phyloP scores from a whole-genome alignment of 306 rosid genomes.

The Hippophae rhamnoides region DNA sequence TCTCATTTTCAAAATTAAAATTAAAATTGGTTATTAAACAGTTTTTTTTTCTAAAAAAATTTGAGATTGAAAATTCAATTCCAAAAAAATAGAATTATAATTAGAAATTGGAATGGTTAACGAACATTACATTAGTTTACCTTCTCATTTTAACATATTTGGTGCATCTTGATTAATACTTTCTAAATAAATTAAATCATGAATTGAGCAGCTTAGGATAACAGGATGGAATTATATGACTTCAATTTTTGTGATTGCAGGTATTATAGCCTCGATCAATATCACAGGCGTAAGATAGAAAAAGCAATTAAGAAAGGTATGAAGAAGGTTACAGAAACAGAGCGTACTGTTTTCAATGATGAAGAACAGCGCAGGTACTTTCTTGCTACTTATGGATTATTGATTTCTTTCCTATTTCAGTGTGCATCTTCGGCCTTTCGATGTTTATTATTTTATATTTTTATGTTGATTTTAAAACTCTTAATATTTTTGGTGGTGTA shows the following conservation, averaged over 20 bases:
- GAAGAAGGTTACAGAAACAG: constrained; percentile 42
- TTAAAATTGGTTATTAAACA: too few species aligned
- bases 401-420: background rate
- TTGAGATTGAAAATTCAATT: too few species aligned
- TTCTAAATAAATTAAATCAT: background rate
- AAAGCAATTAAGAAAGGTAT: constrained; percentile 55
- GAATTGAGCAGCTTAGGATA: background rate
- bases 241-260: constrained; percentile 33
- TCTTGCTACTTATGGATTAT: constrained; percentile 4
- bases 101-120: too few species aligned
- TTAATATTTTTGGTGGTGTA: too few species aligned
- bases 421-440: background rate
- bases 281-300: constrained; percentile 57
- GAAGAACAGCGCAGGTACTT: constrained; percentile 84
- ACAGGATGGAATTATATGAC: constrained; percentile 1
- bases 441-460: too few species aligned
- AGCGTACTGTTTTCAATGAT: constrained; percentile 82
- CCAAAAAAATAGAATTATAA: too few species aligned
- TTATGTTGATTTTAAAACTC: too few species aligned
- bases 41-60: too few species aligned
- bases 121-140: too few species aligned
- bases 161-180: background rate
- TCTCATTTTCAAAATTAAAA: too few species aligned
- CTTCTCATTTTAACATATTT: too few species aligned
- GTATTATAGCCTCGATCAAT: constrained; percentile 84